Percentiles rank a stretch among this genome's conserved stretches.
phyloP scores from a whole-genome alignment of 257 asterid genomes.

The Thymus quinquecostatus region DNA sequence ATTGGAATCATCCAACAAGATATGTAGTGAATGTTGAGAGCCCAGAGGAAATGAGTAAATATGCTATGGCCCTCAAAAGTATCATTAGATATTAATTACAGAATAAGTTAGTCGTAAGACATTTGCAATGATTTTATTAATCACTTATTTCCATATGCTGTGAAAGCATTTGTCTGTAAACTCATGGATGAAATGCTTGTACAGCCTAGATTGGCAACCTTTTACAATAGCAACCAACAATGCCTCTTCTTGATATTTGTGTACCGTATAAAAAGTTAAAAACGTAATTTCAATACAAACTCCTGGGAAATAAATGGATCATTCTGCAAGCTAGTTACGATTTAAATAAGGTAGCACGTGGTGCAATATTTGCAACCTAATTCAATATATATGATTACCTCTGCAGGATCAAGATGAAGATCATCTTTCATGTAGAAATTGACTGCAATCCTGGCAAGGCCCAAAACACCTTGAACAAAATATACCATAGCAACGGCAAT shows the following conservation, averaged over 20 bases:
- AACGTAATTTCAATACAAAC: not conserved
- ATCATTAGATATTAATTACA: slow-evolving; percentile 17
- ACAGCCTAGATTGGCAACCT: not conserved
- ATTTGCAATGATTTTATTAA: not conserved
- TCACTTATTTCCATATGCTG: not conserved
- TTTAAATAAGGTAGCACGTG: not conserved
- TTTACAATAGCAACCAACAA: slow-evolving; percentile 7
- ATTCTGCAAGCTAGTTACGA: slow-evolving; percentile 6
- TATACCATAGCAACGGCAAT: slow-evolving; percentile 99
- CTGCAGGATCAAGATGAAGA: slow-evolving; percentile 96
- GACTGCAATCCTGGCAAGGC: slow-evolving; percentile 93
- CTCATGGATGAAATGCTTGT: slow-evolving; percentile 1
- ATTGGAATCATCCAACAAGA: slow-evolving; percentile 7
- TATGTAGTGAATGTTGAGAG: not conserved
- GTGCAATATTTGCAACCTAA: slow-evolving; percentile 12
- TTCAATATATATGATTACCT: slow-evolving; percentile 56
- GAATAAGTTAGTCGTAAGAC: not conserved
- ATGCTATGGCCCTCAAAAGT: not conserved
- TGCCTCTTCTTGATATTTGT: not conserved
- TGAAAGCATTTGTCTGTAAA: not conserved
- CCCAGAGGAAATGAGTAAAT: not conserved
- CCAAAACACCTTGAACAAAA: slow-evolving; percentile 97
- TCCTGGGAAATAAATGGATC: slow-evolving; percentile 1
- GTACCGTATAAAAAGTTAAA: slow-evolving; percentile 5
- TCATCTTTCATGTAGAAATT: slow-evolving; percentile 97